These are phyloP conservation scores for Plantago ovata DNA, from an alignment of 257 asterid species.

Conservation along the genomic window DNA sequence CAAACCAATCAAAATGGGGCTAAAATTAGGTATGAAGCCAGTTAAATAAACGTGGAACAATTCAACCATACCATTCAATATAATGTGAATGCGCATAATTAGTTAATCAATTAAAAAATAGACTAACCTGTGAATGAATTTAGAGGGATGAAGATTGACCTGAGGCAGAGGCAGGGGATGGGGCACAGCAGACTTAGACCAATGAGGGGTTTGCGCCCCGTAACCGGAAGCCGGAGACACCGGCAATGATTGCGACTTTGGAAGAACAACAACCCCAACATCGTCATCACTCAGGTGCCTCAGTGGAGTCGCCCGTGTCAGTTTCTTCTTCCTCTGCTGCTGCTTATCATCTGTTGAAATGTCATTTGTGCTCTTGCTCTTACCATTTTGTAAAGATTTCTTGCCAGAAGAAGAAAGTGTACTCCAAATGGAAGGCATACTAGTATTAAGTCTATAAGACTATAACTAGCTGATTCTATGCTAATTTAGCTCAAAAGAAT, in stretches of 20 bases:
- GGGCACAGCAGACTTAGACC: conserved; percentile 72
- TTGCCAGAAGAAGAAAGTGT: conserved; percentile 35
- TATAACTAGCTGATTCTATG: too few relatives aligned
- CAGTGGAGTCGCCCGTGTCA: conserved; percentile 45
- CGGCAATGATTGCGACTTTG: conserved; percentile 46
- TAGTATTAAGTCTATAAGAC: neutral
- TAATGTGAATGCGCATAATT: too few relatives aligned
- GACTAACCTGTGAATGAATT: conserved; percentile 21
- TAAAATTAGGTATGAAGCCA: too few relatives aligned
- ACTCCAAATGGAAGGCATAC: conserved; percentile 54
- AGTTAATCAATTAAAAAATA: neutral
- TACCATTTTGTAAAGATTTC: conserved; percentile 33
- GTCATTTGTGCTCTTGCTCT: conserved; percentile 44
- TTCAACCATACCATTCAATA: too few relatives aligned
- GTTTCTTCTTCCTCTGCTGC: conserved; percentile 33
- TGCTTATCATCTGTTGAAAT: conserved; percentile 18
- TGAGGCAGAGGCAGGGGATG: conserved; percentile 80
- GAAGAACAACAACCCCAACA: conserved; percentile 7
- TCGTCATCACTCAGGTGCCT: conserved; percentile 58
- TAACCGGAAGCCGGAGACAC: conserved; percentile 48
- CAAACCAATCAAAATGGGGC: too few relatives aligned
- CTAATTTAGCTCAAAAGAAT: neutral
- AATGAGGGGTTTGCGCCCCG: conserved; percentile 23
- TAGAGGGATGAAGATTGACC: conserved; percentile 17
- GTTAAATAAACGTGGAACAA: too few relatives aligned